phyloP scores from a whole-genome alignment of 148 eudicot genomes.

The Rheum nobile region DNA sequence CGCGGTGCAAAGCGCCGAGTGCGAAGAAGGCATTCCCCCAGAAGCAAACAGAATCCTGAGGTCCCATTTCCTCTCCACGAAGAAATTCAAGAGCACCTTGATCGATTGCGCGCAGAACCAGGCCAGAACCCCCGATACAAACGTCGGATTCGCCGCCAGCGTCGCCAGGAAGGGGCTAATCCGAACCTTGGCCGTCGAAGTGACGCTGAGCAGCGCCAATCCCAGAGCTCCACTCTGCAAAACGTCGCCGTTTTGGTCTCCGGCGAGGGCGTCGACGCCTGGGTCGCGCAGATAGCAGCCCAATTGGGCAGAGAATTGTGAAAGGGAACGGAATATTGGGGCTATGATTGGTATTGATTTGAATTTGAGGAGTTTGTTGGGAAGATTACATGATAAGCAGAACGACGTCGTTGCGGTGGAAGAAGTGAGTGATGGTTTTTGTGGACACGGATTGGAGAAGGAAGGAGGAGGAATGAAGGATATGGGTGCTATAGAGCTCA shows the following conservation, averaged over 20 bases:
- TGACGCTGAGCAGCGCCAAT: conserved; percentile 46
- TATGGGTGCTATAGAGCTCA: conserved; percentile 22
- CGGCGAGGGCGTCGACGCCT: conserved; percentile 1
- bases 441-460: conserved; percentile 12
- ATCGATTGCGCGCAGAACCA: conserved; percentile 55
- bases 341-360: not conserved
- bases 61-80: conserved; percentile 77
- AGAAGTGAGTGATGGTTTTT: not conserved
- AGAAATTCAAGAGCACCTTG: conserved; percentile 59
- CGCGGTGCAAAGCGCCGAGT: conserved; percentile 79
- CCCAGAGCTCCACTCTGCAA: conserved; percentile 49
- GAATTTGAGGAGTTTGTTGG: not conserved
- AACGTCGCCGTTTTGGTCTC: not conserved
- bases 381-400: conserved; percentile 11
- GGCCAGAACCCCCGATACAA: conserved; percentile 62
- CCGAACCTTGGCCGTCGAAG: conserved; percentile 44
- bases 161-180: conserved; percentile 63
- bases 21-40: conserved; percentile 99
- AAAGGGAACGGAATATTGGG: not conserved
- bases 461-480: conserved; percentile 11
- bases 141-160: conserved; percentile 63
- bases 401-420: conserved; percentile 11
- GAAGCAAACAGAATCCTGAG: conserved; percentile 53
- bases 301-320: conserved; percentile 16
- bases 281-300: conserved; percentile 16